Conservation (phyloP, 1,284 basidiomycete genomes). For the Moesziomyces sp. region DNA sequence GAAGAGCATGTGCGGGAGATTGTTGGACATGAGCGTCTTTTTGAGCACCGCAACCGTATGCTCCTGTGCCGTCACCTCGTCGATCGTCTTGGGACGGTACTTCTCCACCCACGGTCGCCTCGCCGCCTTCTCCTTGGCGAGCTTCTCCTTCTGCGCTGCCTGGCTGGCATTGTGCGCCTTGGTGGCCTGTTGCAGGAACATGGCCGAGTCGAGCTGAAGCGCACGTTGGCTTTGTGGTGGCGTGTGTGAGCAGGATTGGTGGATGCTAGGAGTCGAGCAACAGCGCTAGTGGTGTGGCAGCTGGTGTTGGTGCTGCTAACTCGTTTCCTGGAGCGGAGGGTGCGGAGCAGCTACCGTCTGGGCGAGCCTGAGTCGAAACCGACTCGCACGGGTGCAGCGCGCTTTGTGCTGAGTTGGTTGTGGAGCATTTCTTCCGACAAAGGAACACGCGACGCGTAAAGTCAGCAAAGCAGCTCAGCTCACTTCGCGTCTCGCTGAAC, state of each 20-base stretch:
- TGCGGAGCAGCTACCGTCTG: not conserved
- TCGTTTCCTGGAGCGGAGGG: no score
- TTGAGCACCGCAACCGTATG: slow-evolving; percentile 91
- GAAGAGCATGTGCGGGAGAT: slow-evolving; percentile 99
- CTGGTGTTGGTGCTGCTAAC: not conserved
- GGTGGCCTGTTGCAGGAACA: slow-evolving; percentile 46
- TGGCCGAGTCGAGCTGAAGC: not conserved
- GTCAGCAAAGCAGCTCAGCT: not conserved
- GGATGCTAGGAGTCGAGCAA: no score
- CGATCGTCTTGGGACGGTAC: slow-evolving; percentile 97
- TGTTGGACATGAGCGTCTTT: slow-evolving; percentile 90
- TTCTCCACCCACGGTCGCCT: slow-evolving; percentile 97
- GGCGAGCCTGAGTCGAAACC: not conserved
- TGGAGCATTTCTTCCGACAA: slow-evolving; percentile 5
- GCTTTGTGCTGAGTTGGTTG: slow-evolving; percentile 5
- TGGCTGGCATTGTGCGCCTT: slow-evolving; percentile 36
- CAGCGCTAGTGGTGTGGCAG: not conserved
- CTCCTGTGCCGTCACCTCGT: slow-evolving; percentile 96
- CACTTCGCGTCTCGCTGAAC: not conserved
- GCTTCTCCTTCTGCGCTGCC: slow-evolving; percentile 41
- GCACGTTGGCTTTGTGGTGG: no score
- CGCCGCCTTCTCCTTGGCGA: slow-evolving; percentile 43
- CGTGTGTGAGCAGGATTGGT: not conserved
- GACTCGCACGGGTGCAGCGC: slow-evolving; percentile 27
- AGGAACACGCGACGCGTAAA: slow-evolving; percentile 37